Base-by-base conservation (phyloP, 441 rosid genomes). In the Pelargonium cotyledonis region DNA sequence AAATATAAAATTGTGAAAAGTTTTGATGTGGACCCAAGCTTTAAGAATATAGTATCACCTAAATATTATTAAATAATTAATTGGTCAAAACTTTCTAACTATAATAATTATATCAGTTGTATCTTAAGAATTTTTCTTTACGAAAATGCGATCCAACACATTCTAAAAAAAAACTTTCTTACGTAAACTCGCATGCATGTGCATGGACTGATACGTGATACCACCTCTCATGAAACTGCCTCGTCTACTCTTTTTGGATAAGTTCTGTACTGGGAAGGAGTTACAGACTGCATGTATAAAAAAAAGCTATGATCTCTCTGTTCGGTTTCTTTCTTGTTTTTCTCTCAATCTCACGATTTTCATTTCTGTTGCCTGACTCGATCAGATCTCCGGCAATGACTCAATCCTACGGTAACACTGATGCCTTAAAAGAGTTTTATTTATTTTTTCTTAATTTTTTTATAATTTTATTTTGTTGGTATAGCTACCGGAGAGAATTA, bases 321-420 rank as follows among this genome's bases (percentile, higher is more conserved):
- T 60, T 72, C 58, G 70, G 64, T 61, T 76, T 23, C 41, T 66
- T 58, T 53, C 29, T 31, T 53, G 70, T 31, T 68, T 53, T 53
- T 66, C 68, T 69, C 73, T 70, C 60, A 65, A 75, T 12, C 69
- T 47, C 5, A 9, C 53, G 61, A 21, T 19, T 76, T 75, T 62
- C 71, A 43, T 44, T 72, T 72, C 63, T 62, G 44, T 68, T 55
- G 58, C 68, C 19, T 21, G 80, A 78, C 72, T 77, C 70, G 73
- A 77, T 73, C 83, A 82, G 83, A 83, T 84, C 86, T 85, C 80
- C 83, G 31, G 80, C 88, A 81, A 82, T 85, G 86, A 85, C 85
- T 78, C 74, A 29, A 62, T 79, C 77, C 64, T 65, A 75, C 41
- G 89, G 89, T 86, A 72, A 79, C 43, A 65, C 61, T 69, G 57